These are phyloP conservation scores for Drosera capensis DNA, from an alignment of 148 eudicot species.

Conservation along the genomic window DNA sequence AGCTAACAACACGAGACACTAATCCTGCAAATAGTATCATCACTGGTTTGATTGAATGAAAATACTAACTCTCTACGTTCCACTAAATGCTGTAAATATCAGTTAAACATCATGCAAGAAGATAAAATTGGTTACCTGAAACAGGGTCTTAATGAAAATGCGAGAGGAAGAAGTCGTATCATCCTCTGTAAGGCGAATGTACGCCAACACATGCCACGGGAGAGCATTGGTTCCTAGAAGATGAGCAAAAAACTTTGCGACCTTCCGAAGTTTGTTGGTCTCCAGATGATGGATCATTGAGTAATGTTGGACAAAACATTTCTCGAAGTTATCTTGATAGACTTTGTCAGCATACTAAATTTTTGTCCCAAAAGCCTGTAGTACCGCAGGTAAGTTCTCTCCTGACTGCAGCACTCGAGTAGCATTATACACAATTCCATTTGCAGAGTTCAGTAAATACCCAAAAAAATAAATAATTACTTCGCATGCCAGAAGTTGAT, in stretches of 20 bases:
- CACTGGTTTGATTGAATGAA: too few species aligned
- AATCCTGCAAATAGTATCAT: too few species aligned
- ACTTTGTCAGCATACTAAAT: conserved; percentile 73
- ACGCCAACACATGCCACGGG: conserved; percentile 13
- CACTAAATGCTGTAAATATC: too few species aligned
- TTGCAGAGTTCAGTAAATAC: conserved; percentile 33
- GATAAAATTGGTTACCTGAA: conserved; percentile 80
- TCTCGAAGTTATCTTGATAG: conserved; percentile 79
- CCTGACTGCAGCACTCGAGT: conserved; percentile 96
- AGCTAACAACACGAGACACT: too few species aligned
- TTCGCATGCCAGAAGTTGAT: too few species aligned
- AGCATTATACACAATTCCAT: conserved; percentile 92
- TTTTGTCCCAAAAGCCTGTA: conserved; percentile 88
- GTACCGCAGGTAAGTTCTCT: conserved; percentile 77
- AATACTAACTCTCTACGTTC: too few species aligned
- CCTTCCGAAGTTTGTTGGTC: conserved; percentile 79
- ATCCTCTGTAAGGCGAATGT: not conserved
- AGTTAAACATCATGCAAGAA: too few species aligned
- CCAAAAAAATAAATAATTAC: not conserved
- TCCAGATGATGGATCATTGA: conserved; percentile 92
- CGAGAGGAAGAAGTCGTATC: conserved; percentile 16
- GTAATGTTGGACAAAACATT: conserved; percentile 77
- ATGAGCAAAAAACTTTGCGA: conserved; percentile 91
- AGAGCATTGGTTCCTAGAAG: conserved; percentile 76
- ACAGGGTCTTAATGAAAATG: conserved; percentile 79